Evolutionary conservation across 2,329 filamentous ascomycete species (phyloP), one percentile per base, ranked within the genome.

Genomic region (Ophiostoma ips): DNA sequence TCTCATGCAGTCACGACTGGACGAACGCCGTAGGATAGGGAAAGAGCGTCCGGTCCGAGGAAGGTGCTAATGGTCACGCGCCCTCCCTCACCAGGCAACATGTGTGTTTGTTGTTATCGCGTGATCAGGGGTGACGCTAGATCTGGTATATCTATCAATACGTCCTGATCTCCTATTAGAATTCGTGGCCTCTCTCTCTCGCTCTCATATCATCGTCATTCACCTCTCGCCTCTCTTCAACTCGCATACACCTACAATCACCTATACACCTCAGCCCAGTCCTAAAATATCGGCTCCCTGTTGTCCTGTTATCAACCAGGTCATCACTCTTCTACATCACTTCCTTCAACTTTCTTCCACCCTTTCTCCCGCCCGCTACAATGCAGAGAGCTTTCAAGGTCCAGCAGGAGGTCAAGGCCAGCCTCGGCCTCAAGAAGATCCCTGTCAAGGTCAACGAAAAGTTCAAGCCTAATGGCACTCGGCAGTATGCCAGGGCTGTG

Each of bases 401-500:
- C 15, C 67, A 69, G 57, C 54, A 59, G 44, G 59, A 63, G 51
- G 51, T 68, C 50, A 65, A 60, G 53, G 48, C 60, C n/a, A 60
- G 62, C 34, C 60, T 62, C 19, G 62, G 61, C 46, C 60, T 71
- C n/a, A 56, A 58, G 54, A 77, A 70, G 60, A 62, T 81, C 58
- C 66, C 63, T 38, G 65, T 76, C 49, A 64, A 76, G 30, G 69
- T 69, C 57, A 83, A 83, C 64, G 65, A 69, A 49, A 76, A 77
- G 57, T 81, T 82, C 63, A 65, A 73, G 57, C 67, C 66, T 53
- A 70, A 73, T 53, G 80, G 80, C 45, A 68, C 68, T 53, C 83
- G 81, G 64, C 79, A 77, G 31, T 83, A 84, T 58, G 73, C 79
- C 56, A 72, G 71, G 56, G 63, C 75, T 9, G 64, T 84, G 57